Evolutionary conservation across 1,284 basidiomycete species (phyloP).

Genomic region (Ceratobasidium sp.): DNA sequence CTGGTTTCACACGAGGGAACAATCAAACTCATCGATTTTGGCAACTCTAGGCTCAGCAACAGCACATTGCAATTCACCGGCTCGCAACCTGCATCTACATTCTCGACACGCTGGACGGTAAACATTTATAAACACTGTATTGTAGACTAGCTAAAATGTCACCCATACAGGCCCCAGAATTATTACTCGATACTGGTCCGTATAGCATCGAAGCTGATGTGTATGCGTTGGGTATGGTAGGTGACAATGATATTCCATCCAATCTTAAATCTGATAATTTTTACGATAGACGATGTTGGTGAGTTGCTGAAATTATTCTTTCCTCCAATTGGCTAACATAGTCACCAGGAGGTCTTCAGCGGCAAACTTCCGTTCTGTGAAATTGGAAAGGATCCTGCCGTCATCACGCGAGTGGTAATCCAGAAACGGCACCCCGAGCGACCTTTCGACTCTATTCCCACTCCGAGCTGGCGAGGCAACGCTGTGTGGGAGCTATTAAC

Average conservation of each 20-base stretch:
- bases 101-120: neutral
- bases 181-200: neutral
- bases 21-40: neutral
- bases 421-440: neutral
- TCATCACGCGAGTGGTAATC: neutral
- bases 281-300: neutral
- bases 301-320: neutral
- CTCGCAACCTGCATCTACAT: neutral
- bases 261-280: neutral
- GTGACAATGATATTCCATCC: neutral
- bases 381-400: neutral
- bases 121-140: neutral
- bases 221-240: conserved; percentile 13
- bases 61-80: neutral
- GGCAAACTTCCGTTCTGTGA: neutral
- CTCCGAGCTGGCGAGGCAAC: neutral
- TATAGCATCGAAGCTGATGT: neutral
- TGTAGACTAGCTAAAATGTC: neutral
- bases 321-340: neutral
- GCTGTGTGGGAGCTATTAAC: neutral
- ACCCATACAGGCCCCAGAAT: neutral
- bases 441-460: neutral
- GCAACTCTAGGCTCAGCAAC: neutral
- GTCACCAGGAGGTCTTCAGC: neutral
- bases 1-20: neutral